These are phyloP conservation scores for Liquidambar formosana DNA, from an alignment of 164 flowering plant genomes.

Conservation along the genomic window DNA sequence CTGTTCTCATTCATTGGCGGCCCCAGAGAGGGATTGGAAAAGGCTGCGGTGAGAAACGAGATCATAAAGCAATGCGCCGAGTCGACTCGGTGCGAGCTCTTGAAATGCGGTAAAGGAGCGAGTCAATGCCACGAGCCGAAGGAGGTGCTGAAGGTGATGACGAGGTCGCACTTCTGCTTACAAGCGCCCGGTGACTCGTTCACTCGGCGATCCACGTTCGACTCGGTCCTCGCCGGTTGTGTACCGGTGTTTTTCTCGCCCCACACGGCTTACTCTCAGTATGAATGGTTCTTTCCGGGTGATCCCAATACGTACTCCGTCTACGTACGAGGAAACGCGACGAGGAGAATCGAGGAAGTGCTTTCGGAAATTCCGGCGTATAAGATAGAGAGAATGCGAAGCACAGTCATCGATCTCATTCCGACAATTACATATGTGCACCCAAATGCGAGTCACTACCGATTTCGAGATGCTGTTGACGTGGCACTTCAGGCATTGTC, in stretches of 20 bases:
- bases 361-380: conserved; percentile 32
- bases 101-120: conserved; percentile 34
- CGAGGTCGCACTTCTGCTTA: conserved; percentile 43
- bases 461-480: conserved; percentile 50
- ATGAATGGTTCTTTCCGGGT: conserved; percentile 53
- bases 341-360: conserved; percentile 17
- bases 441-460: conserved; percentile 38
- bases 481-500: conserved; percentile 38
- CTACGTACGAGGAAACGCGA: conserved; percentile 27
- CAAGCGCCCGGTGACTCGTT: conserved; percentile 75
- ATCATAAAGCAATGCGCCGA: conserved; percentile 45
- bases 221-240: conserved; percentile 61
- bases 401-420: conserved; percentile 43
- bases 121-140: conserved; percentile 45
- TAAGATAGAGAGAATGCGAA: conserved; percentile 36
- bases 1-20: conserved; percentile 60
- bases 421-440: conserved; percentile 53
- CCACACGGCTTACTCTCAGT: conserved; percentile 65
- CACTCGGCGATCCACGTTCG: conserved; percentile 68
- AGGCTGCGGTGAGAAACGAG: conserved; percentile 53
- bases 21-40: conserved; percentile 40
- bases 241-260: conserved; percentile 68
- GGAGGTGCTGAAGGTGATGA: conserved; percentile 35
- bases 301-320: conserved; percentile 44
- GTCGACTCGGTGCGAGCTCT: conserved; percentile 39